Conservation (phyloP, 1,284 basidiomycete genomes). For the Cutaneotrichosporon dermatis region DNA sequence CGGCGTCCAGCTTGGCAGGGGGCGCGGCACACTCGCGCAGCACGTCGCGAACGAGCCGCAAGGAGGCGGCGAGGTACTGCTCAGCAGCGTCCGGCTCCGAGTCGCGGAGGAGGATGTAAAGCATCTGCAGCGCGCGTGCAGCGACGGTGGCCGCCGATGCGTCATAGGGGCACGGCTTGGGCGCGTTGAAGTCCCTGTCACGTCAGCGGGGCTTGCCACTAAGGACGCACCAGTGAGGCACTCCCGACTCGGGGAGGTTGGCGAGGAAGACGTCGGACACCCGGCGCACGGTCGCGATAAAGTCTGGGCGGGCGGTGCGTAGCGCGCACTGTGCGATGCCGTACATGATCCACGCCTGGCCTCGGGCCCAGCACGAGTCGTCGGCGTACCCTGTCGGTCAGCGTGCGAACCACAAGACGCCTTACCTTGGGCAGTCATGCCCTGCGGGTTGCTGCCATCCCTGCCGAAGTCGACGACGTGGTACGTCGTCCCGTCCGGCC, state of each 20-base stretch:
- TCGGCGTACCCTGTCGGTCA: too few species aligned
- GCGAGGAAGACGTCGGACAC: slow-evolving; percentile 37
- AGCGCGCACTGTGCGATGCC: slow-evolving; percentile 39
- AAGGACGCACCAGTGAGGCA: slow-evolving; percentile 41
- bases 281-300: slow-evolving; percentile 24
- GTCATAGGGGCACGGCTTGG: slow-evolving; percentile 36
- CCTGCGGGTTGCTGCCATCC: slow-evolving; percentile 10
- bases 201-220: too few species aligned
- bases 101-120: slow-evolving; percentile 25
- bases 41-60: slow-evolving; percentile 27
- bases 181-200: slow-evolving; percentile 39
- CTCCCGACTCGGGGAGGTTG: slow-evolving; percentile 26
- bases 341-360: slow-evolving; percentile 42
- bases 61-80: slow-evolving; percentile 26
- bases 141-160: slow-evolving; percentile 34
- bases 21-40: slow-evolving; percentile 26
- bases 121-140: slow-evolving; percentile 33
- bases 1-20: slow-evolving; percentile 19
- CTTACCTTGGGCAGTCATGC: slow-evolving; percentile 36
- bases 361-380: slow-evolving; percentile 35
- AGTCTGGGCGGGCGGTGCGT: slow-evolving; percentile 36
- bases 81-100: slow-evolving; percentile 25
- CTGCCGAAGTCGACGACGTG: slow-evolving; percentile 37
- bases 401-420: too few species aligned
- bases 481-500: slow-evolving; percentile 34